Percentiles rank a stretch among this genome's conserved stretches.
phyloP scores from a whole-genome alignment of 345 rosid species.

The Clarkia xantiana region DNA sequence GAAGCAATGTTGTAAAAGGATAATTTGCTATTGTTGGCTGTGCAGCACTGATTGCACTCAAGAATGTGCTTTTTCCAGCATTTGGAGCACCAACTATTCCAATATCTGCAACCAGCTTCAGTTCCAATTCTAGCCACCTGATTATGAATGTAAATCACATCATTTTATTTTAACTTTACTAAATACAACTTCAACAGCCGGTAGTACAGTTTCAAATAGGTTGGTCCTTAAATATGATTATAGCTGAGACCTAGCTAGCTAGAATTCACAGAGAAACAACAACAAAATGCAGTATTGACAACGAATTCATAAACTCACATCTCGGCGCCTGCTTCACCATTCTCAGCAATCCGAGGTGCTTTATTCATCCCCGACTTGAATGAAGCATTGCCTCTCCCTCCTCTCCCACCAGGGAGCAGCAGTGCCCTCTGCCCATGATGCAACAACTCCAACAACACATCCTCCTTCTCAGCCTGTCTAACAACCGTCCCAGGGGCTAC shows the following conservation, averaged over 20 bases:
- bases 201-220: too few relatives aligned
- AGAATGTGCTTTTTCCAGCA: slow-evolving; percentile 88
- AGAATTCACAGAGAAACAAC: neutral
- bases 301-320: slow-evolving; percentile 36
- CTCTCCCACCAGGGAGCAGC: slow-evolving; percentile 83
- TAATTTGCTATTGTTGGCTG: slow-evolving; percentile 78
- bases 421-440: slow-evolving; percentile 67
- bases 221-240: too few relatives aligned
- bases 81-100: slow-evolving; percentile 93
- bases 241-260: too few relatives aligned
- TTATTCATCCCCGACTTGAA: slow-evolving; percentile 71
- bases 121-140: slow-evolving; percentile 97
- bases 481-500: slow-evolving; percentile 79
- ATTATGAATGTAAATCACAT: slow-evolving; percentile 11
- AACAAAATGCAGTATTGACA: neutral
- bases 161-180: neutral
- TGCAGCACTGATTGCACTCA: slow-evolving; percentile 84
- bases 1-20: slow-evolving; percentile 87
- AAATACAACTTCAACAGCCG: neutral
- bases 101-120: slow-evolving; percentile 79
- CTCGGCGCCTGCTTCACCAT: slow-evolving; percentile 93
- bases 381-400: slow-evolving; percentile 91
- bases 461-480: slow-evolving; percentile 56
- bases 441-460: slow-evolving; percentile 72
- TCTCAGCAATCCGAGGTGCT: slow-evolving; percentile 86